Evolutionary conservation across 176 grass and related monocot genomes (phyloP).

Genomic region (Oryza rufipogon): DNA sequence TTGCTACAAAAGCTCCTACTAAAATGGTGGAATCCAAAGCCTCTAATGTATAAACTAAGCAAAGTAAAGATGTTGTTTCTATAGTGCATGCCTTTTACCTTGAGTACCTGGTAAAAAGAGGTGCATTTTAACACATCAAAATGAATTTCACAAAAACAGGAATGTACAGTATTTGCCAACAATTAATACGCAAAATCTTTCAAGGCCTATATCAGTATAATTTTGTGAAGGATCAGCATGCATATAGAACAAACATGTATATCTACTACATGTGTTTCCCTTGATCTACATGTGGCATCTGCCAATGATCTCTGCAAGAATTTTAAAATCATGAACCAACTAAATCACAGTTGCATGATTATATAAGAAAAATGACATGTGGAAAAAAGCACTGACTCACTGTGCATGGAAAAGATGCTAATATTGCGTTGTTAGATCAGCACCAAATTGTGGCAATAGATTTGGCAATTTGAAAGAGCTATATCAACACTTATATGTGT

Average conservation of each 20-base stretch:
- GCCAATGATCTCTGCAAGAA: neutral
- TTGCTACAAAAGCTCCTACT: neutral
- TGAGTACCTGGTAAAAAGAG: neutral
- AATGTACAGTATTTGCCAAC: conserved; percentile 1
- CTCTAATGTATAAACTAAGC: conserved; percentile 16
- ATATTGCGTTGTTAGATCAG: neutral
- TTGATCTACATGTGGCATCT: conserved; percentile 25
- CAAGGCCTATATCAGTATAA: conserved; percentile 4
- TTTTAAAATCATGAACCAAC: conserved; percentile 23
- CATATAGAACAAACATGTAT: conserved; percentile 15
- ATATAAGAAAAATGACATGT: conserved; percentile 14
- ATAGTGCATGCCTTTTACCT: neutral
- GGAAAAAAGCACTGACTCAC: neutral
- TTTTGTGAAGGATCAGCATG: neutral
- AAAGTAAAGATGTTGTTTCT: neutral
- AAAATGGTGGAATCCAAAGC: conserved; percentile 30
- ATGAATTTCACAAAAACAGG: conserved; percentile 1
- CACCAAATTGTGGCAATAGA: neutral
- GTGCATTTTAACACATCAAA: conserved; percentile 19
- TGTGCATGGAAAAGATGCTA: neutral
- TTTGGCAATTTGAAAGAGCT: neutral
- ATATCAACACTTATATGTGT: neutral
- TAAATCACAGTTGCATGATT: conserved; percentile 15
- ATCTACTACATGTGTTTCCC: conserved; percentile 7
- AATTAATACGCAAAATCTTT: neutral